Evolutionary conservation across 192 early-diverging fungal species (phyloP).

Genomic region (Backusella morwellensis): DNA sequence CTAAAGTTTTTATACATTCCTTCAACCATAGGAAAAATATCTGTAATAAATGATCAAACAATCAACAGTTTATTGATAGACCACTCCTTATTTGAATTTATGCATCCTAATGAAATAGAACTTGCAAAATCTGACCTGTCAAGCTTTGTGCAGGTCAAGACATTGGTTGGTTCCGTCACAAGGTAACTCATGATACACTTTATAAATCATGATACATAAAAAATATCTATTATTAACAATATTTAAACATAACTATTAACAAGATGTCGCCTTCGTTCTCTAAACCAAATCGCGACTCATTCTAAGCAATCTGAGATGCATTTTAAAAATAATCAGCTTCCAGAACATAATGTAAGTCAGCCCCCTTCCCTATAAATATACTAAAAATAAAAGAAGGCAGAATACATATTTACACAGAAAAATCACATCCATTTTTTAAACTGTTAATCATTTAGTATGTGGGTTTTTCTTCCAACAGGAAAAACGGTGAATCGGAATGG

Average conservation of each 20-base stretch:
- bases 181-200: constrained; percentile 1
- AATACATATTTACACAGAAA: background rate
- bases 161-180: constrained; percentile 2
- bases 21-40: background rate
- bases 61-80: background rate
- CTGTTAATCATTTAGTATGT: background rate
- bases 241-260: background rate
- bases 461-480: background rate
- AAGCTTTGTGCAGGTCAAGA: constrained; percentile 3
- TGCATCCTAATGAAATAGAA: constrained; percentile 14
- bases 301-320: background rate
- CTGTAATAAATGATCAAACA: background rate
- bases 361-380: background rate
- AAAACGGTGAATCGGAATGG: constrained; percentile 4
- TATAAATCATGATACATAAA: background rate
- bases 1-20: constrained; percentile 9
- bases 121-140: constrained; percentile 12
- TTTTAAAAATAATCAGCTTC: background rate
- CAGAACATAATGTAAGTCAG: background rate
- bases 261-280: background rate
- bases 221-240: background rate
- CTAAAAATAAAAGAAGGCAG: background rate
- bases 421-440: background rate
- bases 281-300: background rate
- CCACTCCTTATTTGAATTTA: constrained; percentile 10